These are phyloP conservation scores for Globisporangium paddicum DNA, from an alignment of 352 stramenopile genomes.

Conservation along the genomic window DNA sequence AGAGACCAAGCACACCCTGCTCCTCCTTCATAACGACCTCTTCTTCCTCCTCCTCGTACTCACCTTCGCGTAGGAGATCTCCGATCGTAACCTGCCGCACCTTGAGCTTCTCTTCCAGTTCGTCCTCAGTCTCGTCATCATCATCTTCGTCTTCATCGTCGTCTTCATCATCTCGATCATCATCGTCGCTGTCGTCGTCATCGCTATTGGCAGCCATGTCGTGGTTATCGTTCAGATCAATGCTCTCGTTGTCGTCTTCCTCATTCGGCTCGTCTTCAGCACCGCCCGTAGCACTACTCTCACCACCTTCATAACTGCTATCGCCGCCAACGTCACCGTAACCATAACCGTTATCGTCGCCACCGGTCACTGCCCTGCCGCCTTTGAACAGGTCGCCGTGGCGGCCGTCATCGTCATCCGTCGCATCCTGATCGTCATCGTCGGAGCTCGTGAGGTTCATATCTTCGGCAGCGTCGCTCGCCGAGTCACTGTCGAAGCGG, in stretches of 20 bases:
- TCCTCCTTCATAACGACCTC: conserved; percentile 9
- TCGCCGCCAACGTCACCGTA: neutral
- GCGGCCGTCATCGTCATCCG: neutral
- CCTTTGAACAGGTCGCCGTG: neutral
- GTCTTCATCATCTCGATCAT: conserved; percentile 5
- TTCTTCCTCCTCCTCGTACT: conserved; percentile 14
- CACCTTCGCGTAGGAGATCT: conserved; percentile 10
- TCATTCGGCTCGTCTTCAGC: neutral
- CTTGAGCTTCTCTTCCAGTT: neutral
- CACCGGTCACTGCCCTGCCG: neutral
- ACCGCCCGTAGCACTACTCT: neutral
- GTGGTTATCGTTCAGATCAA: neutral
- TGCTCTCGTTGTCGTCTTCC: neutral
- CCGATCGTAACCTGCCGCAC: conserved; percentile 1
- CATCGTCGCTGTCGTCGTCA: conserved; percentile 9
- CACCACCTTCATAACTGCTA: neutral
- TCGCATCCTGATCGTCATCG: conserved; percentile 9
- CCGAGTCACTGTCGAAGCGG: conserved; percentile 15
- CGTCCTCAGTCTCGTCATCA: neutral
- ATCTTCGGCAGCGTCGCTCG: conserved; percentile 11
- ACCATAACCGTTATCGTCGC: neutral
- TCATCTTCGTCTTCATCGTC: neutral
- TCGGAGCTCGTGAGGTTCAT: conserved; percentile 4
- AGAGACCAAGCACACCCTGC: conserved; percentile 2
- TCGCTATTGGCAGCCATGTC: neutral